Evolutionary conservation across 108 stramenopile species (phyloP).

Genomic region (Discostella stelligeroides): DNA sequence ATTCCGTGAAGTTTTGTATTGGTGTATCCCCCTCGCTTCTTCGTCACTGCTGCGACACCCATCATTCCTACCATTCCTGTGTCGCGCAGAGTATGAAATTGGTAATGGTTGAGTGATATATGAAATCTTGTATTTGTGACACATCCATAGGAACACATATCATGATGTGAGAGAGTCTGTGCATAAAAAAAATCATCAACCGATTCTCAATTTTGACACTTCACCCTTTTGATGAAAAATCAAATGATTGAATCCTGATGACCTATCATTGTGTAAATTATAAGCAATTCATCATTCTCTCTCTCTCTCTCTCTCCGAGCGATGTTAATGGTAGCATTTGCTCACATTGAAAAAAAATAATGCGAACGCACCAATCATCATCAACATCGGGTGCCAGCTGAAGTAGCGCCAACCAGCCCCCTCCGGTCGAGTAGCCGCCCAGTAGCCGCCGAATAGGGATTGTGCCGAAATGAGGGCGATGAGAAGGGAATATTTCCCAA

Average conservation of each 20-base stretch:
- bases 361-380: constrained; percentile 54
- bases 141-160: background rate
- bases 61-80: constrained; percentile 72
- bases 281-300: constrained; percentile 17
- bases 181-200: constrained; percentile 18
- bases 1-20: constrained; percentile 86
- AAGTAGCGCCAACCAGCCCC: constrained; percentile 73
- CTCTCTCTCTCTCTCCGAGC: background rate
- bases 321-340: background rate
- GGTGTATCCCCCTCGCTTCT: constrained; percentile 81
- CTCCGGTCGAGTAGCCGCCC: constrained; percentile 54
- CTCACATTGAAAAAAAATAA: too few relatives aligned
- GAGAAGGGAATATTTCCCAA: constrained; percentile 26
- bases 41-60: constrained; percentile 70
- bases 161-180: background rate
- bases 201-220: constrained; percentile 6
- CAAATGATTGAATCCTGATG: constrained; percentile 10
- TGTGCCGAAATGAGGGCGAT: constrained; percentile 21
- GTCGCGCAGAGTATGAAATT: too few relatives aligned
- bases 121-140: background rate
- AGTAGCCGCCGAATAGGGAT: constrained; percentile 43
- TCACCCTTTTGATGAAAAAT: constrained; percentile 18
- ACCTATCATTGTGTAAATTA: constrained; percentile 32
- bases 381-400: constrained; percentile 83
- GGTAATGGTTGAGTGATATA: too few relatives aligned